These are phyloP conservation scores for Strobilomyces dryophilus DNA, from an alignment of 768 basidiomycete genomes.

Conservation along the genomic window DNA sequence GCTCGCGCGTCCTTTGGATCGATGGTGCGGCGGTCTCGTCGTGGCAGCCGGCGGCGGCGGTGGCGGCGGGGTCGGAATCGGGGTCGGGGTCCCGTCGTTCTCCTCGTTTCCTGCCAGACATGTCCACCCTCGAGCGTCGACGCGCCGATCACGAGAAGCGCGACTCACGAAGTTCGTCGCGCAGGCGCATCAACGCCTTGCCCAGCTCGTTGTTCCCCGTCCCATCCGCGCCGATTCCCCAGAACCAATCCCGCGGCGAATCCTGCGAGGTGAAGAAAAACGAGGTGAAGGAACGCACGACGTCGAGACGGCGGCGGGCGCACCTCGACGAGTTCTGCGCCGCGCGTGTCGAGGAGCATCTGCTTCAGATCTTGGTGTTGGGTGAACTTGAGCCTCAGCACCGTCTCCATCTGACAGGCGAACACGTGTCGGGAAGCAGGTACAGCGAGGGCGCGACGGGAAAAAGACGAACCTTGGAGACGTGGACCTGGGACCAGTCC, in stretches of 20 bases:
- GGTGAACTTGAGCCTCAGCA: slow-evolving; percentile 62
- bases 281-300: background rate
- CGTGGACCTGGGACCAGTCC: slow-evolving; percentile 67
- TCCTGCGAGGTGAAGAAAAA: slow-evolving; percentile 37
- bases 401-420: slow-evolving; percentile 54
- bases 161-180: slow-evolving; percentile 44
- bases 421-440: background rate
- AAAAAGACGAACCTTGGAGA: slow-evolving; percentile 45
- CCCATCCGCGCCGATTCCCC: slow-evolving; percentile 67
- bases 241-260: slow-evolving; percentile 71
- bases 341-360: slow-evolving; percentile 61
- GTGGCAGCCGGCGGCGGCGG: background rate
- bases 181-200: slow-evolving; percentile 61
- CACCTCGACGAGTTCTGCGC: slow-evolving; percentile 68
- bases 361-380: slow-evolving; percentile 57
- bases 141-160: background rate
- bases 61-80: too few relatives aligned
- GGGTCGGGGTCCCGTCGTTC: background rate
- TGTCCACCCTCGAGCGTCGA: slow-evolving; percentile 1
- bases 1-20: background rate
- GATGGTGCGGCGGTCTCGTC: background rate
- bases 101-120: slow-evolving; percentile 10
- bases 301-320: slow-evolving; percentile 5
- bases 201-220: slow-evolving; percentile 71
- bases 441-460: background rate